Base-by-base conservation (phyloP, 768 basidiomycete species). In the Auriculariales sp. region DNA sequence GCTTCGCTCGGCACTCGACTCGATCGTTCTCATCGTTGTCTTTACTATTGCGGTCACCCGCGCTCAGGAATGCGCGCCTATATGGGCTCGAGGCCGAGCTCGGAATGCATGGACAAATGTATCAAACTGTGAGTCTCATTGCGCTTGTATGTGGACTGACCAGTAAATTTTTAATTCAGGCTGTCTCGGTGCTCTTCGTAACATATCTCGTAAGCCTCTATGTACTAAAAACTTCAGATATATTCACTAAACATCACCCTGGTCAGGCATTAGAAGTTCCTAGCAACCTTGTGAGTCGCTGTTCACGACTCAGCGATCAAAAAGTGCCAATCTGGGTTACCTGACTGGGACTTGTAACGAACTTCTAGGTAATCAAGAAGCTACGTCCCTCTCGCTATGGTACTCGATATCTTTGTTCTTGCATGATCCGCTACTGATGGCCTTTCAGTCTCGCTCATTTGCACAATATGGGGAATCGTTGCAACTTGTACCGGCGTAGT, bases 71-170 rank as follows among this genome's bases (percentile, higher is more conserved):
- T 53, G 52, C 54, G 19, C 35, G 54, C 15, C 42, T 55, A 7
- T 55, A 53, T 35, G 54, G 54, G 25, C 49, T 55, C 4, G 53
- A 55, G 39, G 30, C 3, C 9, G 55, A 56, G 32, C 24, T 54
- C 19, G 17, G 34, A 10, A 51, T 56, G 28, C 15, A 45, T 11
- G 35, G 42, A 0, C 34, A 35, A 11, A 39, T 46, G 46, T 56
- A 46, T 46, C 50, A 56, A 25, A 47, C 46, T 31, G 54, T 47
- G 24, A 22, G 47, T 34, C 22, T 14, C 49, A 25, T 48, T 7
- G 15, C 5, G 14, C 7, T 19, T 9, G 14, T 22, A 5, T 4
- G 17, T 7, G 2, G 7, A 25, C 39, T 44, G 17, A 33, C 50
- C 30, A 12, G 12, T 28, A 10, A 4, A 4, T 46, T 49, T 12